Conservation (phyloP, 2,329 filamentous ascomycete genomes). For the Diaporthe ilicicola region DNA sequence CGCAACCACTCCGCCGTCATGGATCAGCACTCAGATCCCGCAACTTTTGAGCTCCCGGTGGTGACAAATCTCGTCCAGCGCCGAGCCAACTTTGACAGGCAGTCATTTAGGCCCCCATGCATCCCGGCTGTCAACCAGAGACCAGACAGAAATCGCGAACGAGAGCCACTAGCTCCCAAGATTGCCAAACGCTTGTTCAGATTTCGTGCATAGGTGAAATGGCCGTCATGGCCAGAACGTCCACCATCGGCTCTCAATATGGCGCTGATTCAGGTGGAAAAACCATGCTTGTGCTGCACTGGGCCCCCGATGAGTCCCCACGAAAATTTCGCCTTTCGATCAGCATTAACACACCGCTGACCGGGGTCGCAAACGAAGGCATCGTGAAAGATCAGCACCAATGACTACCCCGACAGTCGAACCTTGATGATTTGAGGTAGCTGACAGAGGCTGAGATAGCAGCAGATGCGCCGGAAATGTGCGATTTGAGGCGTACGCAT, state of each 20-base stretch:
- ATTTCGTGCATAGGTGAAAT: not conserved
- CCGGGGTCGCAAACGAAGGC: not conserved
- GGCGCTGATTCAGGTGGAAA: not conserved
- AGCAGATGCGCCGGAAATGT: not conserved
- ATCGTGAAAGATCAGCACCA: not conserved
- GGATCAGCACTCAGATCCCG: not conserved
- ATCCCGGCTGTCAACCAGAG: not conserved
- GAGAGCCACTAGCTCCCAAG: not conserved
- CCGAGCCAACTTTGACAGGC: not conserved
- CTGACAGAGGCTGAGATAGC: constrained; percentile 1
- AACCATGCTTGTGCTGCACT: not conserved
- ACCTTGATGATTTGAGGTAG: not conserved
- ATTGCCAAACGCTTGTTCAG: not conserved
- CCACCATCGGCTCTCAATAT: not conserved
- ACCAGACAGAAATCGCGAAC: not conserved
- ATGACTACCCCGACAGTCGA: not conserved
- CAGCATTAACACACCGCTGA: not conserved
- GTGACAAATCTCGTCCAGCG: not conserved
- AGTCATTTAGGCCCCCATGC: not conserved
- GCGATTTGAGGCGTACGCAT: not conserved
- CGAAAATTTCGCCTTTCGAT: not conserved
- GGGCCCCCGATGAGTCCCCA: not conserved
- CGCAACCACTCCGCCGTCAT: not conserved
- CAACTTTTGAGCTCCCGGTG: not conserved
- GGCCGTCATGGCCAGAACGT: not conserved